Conservation (phyloP, 202 grass and related monocot genomes). For the Musa balbisiana region DNA sequence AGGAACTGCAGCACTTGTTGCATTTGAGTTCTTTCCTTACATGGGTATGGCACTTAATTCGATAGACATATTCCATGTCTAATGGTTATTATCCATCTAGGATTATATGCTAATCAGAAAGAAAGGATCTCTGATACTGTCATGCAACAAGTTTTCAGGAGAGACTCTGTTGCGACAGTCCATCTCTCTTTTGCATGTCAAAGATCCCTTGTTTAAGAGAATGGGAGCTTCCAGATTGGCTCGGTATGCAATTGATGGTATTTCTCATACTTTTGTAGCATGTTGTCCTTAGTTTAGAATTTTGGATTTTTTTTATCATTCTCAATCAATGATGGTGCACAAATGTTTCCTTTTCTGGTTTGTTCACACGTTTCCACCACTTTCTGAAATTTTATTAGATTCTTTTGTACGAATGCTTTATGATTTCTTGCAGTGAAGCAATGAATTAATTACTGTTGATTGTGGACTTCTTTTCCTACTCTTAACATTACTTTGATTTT, state of each 20-base stretch:
- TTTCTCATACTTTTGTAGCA: slow-evolving; percentile 1
- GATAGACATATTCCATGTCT: not conserved
- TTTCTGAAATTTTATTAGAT: not conserved
- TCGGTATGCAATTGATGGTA: slow-evolving; percentile 89
- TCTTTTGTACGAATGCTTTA: not conserved
- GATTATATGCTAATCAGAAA: not conserved
- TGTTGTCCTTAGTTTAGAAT: not conserved
- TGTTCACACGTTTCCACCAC: not conserved
- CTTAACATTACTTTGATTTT: not conserved
- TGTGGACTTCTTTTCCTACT: not conserved
- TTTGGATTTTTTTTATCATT: slow-evolving; percentile 11
- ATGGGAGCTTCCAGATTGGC: slow-evolving; percentile 78
- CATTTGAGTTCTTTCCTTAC: slow-evolving; percentile 85
- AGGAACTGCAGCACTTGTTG: slow-evolving; percentile 68
- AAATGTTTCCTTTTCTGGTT: not conserved
- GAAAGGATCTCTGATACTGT: not conserved
- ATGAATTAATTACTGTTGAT: no score
- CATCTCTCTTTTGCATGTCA: slow-evolving; percentile 80
- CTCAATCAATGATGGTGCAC: not conserved
- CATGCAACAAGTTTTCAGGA: slow-evolving; percentile 54
- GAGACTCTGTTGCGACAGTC: slow-evolving; percentile 83
- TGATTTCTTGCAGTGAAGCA: not conserved
- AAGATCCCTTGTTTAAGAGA: slow-evolving; percentile 86
- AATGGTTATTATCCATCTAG: not conserved
- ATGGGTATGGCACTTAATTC: slow-evolving; percentile 48